phyloP scores from a whole-genome alignment of 2,329 filamentous ascomycete genomes.

The Curvularia sp. region DNA sequence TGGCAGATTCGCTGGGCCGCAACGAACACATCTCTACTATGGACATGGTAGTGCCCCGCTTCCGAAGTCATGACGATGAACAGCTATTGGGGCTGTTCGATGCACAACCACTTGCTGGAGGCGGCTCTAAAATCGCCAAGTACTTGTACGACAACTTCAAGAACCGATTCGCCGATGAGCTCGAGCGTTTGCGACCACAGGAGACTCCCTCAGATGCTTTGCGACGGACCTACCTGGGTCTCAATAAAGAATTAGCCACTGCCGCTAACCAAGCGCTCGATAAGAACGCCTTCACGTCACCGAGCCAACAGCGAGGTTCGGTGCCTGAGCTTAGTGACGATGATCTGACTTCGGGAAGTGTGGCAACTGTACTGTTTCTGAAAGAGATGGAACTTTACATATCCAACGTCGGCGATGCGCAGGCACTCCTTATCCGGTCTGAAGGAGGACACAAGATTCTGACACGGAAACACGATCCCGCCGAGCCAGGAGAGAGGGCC shows the following conservation, averaged over 20 bases:
- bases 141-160: slow-evolving; percentile 97
- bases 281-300: slow-evolving; percentile 58
- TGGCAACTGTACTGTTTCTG: slow-evolving; percentile 90
- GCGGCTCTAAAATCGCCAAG: slow-evolving; percentile 94
- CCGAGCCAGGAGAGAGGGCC: slow-evolving; percentile 80
- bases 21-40: slow-evolving; percentile 96
- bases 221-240: slow-evolving; percentile 80
- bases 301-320: slow-evolving; percentile 68
- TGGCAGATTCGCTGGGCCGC: slow-evolving; percentile 93
- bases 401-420: slow-evolving; percentile 93
- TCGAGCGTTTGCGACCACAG: slow-evolving; percentile 72
- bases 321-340: slow-evolving; percentile 83
- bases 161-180: slow-evolving; percentile 79
- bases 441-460: slow-evolving; percentile 84
- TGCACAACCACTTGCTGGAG: slow-evolving; percentile 84
- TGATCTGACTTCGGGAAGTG: slow-evolving; percentile 86
- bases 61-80: slow-evolving; percentile 88
- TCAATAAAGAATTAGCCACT: slow-evolving; percentile 94
- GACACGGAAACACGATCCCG: slow-evolving; percentile 91
- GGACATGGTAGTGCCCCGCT: slow-evolving; percentile 91
- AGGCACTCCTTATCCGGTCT: slow-evolving; percentile 92
- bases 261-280: slow-evolving; percentile 81
- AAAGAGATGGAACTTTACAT: slow-evolving; percentile 90
- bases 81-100: slow-evolving; percentile 95
- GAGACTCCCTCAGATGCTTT: slow-evolving; percentile 86